Evolutionary conservation across 2,329 filamentous ascomycete species (phyloP).

Genomic region (Xylariales sp.): DNA sequence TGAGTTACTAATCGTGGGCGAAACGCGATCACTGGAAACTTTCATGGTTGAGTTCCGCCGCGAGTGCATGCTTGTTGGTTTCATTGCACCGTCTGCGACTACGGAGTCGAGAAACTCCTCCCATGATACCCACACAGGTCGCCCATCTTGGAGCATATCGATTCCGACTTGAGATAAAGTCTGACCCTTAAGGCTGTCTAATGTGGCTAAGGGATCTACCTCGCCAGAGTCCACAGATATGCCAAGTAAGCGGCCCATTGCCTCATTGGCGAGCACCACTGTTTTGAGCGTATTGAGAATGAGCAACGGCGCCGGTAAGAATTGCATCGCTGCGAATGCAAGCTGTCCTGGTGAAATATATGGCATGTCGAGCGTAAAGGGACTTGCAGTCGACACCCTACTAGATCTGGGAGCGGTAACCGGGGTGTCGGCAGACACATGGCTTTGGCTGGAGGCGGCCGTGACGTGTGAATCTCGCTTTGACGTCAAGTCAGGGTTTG

Average conservation of each 20-base stretch:
- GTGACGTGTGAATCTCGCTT: no score
- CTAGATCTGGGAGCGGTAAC: conserved; percentile 12
- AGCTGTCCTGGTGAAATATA: conserved; percentile 47
- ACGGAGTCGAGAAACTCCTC: conserved; percentile 54
- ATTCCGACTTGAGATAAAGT: conserved; percentile 67
- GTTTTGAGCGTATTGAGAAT: conserved; percentile 67
- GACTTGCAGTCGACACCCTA: conserved; percentile 26
- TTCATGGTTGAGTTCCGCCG: conserved; percentile 7
- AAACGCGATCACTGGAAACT: conserved; percentile 25
- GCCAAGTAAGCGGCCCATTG: conserved; percentile 66
- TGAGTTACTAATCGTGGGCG: conserved; percentile 28
- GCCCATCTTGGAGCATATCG: conserved; percentile 67
- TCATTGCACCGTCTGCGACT: conserved; percentile 34
- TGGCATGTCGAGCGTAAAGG: conserved; percentile 37
- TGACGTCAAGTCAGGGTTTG: conserved; percentile 3
- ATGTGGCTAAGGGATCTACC: conserved; percentile 37
- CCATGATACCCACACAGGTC: conserved; percentile 55
- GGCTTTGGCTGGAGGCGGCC: no score
- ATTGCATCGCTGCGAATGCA: conserved; percentile 67
- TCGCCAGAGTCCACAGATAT: conserved; percentile 41
- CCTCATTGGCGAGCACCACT: conserved; percentile 69
- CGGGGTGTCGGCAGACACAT: no score
- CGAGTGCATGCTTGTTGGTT: conserved; percentile 8
- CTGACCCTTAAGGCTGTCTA: conserved; percentile 61
- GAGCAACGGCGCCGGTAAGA: conserved; percentile 67